Evolutionary conservation across 2,329 filamentous ascomycete genomes (phyloP).

Genomic region (Xylaria sp.): DNA sequence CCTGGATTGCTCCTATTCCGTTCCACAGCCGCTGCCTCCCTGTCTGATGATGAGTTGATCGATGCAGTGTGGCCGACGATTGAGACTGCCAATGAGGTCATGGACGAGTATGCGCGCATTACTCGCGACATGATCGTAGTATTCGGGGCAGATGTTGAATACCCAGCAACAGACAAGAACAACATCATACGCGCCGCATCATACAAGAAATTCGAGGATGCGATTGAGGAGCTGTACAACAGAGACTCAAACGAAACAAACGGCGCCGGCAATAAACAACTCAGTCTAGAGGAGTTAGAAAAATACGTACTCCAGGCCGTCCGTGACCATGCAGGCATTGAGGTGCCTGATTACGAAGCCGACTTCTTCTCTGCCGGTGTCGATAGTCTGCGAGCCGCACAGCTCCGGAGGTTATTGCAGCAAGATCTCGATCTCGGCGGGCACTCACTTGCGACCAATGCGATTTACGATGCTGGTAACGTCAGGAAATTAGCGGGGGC

Average conservation of each 20-base stretch:
- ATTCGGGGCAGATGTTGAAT: conserved; percentile 50
- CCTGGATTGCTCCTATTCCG: conserved; percentile 51
- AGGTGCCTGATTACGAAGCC: conserved; percentile 46
- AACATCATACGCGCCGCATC: conserved; percentile 58
- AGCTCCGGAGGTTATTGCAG: conserved; percentile 56
- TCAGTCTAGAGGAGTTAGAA: conserved; percentile 48
- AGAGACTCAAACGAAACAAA: conserved; percentile 38
- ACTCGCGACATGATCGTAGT: conserved; percentile 55
- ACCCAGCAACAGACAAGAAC: conserved; percentile 58
- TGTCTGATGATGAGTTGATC: conserved; percentile 52
- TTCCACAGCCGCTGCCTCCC: conserved; percentile 39
- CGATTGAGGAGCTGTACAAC: conserved; percentile 48
- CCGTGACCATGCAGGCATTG: conserved; percentile 49
- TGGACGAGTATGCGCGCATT: conserved; percentile 58
- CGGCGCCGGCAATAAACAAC: conserved; percentile 35
- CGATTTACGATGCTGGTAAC: conserved; percentile 57
- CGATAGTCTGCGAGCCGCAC: conserved; percentile 60
- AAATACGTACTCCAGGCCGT: conserved; percentile 49
- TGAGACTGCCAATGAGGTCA: conserved; percentile 53
- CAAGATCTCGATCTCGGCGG: conserved; percentile 53
- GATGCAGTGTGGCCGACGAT: conserved; percentile 53
- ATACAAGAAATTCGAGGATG: conserved; percentile 51
- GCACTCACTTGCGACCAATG: conserved; percentile 51
- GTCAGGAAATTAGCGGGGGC: conserved; percentile 51
- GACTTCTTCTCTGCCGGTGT: conserved; percentile 59